Evolutionary conservation across 768 basidiomycete species (phyloP).

Genomic region (Mrakia frigida): DNA sequence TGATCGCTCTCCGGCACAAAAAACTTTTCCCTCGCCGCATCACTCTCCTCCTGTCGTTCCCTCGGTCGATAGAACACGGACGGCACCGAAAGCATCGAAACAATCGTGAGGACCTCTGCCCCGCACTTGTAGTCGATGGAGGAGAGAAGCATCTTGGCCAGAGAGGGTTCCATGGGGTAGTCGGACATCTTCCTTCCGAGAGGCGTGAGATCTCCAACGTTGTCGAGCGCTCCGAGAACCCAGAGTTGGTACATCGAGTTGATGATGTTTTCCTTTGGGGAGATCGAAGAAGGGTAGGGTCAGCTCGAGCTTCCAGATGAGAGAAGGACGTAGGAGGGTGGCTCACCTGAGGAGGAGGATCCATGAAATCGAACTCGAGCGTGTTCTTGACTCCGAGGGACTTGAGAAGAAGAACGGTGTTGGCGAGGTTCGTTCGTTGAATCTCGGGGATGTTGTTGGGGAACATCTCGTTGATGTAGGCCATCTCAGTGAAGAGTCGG

Average conservation of each 20-base stretch:
- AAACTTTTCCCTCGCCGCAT: slow-evolving; percentile 96
- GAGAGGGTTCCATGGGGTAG: slow-evolving; percentile 98
- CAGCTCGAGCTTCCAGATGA: neutral
- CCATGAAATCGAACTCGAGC: slow-evolving; percentile 99
- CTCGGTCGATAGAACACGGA: slow-evolving; percentile 97
- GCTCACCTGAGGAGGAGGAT: slow-evolving; percentile 92
- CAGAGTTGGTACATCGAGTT: slow-evolving; percentile 99
- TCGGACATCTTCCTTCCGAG: slow-evolving; percentile 96
- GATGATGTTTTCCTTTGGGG: slow-evolving; percentile 85
- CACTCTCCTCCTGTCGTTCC: slow-evolving; percentile 94
- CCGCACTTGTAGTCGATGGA: slow-evolving; percentile 92
- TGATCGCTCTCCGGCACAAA: slow-evolving; percentile 98
- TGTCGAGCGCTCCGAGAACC: slow-evolving; percentile 96
- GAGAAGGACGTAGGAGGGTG: neutral
- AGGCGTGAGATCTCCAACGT: slow-evolving; percentile 90
- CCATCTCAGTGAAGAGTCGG: slow-evolving; percentile 94
- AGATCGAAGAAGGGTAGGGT: neutral
- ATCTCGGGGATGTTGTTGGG: slow-evolving; percentile 96
- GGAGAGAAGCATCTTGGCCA: slow-evolving; percentile 97
- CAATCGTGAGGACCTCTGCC: slow-evolving; percentile 93
- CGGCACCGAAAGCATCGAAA: slow-evolving; percentile 97
- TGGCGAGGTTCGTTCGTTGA: slow-evolving; percentile 93
- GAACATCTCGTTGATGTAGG: slow-evolving; percentile 92
- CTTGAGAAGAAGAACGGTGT: slow-evolving; percentile 89
- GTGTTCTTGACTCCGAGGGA: slow-evolving; percentile 95